These are phyloP conservation scores for Suillus decipiens DNA, from an alignment of 768 basidiomycete genomes.

Conservation along the genomic window DNA sequence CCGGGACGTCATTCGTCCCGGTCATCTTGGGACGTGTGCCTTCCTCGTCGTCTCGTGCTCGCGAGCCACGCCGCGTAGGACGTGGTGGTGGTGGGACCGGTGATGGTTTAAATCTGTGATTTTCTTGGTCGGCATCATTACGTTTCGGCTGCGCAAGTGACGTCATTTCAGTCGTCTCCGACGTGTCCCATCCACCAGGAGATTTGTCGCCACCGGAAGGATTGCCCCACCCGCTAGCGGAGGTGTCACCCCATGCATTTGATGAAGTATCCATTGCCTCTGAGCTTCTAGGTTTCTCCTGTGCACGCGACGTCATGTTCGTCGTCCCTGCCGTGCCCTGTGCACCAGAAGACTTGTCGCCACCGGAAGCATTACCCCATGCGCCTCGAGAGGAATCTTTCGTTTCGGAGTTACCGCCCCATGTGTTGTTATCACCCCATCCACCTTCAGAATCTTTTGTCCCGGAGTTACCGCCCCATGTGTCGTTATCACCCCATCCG, in stretches of 20 bases:
- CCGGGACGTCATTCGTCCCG: constrained; percentile 27
- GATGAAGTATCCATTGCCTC: background rate
- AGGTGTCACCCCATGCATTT: background rate
- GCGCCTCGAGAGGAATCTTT: background rate
- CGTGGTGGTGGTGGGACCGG: constrained; percentile 28
- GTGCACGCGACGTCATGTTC: background rate
- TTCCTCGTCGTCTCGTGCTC: constrained; percentile 17
- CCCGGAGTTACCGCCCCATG: background rate
- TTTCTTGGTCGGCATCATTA: constrained; percentile 9
- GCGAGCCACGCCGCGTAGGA: constrained; percentile 15
- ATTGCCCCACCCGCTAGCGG: background rate
- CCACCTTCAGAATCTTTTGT: background rate
- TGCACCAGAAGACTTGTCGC: background rate
- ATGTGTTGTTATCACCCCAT: background rate
- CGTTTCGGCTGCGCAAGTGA: background rate
- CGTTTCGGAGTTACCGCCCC: background rate
- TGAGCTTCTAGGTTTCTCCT: background rate
- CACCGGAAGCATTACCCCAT: background rate
- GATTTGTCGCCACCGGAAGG: background rate
- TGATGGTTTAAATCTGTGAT: constrained; percentile 13
- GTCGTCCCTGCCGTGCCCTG: background rate
- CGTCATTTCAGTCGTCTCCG: background rate
- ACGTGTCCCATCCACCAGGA: background rate
- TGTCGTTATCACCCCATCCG: too few relatives aligned
- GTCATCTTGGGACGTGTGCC: constrained; percentile 16